A percentile compares a stretch with the other conserved stretches of the same genome.
Evolutionary conservation across 2,329 filamentous ascomycete species (phyloP).

Genomic region (Pestalotiopsis sp.): DNA sequence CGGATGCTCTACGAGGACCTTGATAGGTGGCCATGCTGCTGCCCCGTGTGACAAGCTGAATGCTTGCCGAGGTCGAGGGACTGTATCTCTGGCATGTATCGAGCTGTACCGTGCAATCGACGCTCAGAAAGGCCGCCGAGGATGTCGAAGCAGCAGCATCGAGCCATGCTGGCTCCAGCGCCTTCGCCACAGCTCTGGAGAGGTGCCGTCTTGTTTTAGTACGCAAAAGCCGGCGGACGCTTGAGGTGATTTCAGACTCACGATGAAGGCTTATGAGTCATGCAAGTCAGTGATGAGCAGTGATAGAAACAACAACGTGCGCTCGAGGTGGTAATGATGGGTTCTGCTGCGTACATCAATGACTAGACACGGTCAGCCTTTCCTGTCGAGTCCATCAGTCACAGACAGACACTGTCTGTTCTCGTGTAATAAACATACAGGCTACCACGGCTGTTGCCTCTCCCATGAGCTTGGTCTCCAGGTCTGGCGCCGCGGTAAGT

Average conservation of each 20-base stretch:
- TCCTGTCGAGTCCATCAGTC: neutral
- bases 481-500: neutral
- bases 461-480: neutral
- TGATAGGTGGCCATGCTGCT: slow-evolving; percentile 20
- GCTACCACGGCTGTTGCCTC: neutral
- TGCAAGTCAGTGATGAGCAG: neutral
- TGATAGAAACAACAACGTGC: neutral
- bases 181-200: slow-evolving; percentile 9
- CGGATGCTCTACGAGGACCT: slow-evolving; percentile 25
- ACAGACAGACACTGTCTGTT: neutral
- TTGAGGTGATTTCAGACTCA: neutral
- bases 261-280: neutral
- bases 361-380: slow-evolving; percentile 2
- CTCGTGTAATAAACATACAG: neutral
- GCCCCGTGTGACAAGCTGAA: slow-evolving; percentile 21
- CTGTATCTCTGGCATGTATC: slow-evolving; percentile 18
- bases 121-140: slow-evolving; percentile 18
- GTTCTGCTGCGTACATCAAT: neutral
- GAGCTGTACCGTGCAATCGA: slow-evolving; percentile 22
- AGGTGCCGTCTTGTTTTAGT: no score
- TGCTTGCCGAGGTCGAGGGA: slow-evolving; percentile 13
- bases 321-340: neutral
- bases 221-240: no score
- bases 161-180: slow-evolving; percentile 25
- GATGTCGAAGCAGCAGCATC: slow-evolving; percentile 15